Conservation (phyloP, 2,329 filamentous ascomycete genomes). For the Colletotrichum tofieldiae region DNA sequence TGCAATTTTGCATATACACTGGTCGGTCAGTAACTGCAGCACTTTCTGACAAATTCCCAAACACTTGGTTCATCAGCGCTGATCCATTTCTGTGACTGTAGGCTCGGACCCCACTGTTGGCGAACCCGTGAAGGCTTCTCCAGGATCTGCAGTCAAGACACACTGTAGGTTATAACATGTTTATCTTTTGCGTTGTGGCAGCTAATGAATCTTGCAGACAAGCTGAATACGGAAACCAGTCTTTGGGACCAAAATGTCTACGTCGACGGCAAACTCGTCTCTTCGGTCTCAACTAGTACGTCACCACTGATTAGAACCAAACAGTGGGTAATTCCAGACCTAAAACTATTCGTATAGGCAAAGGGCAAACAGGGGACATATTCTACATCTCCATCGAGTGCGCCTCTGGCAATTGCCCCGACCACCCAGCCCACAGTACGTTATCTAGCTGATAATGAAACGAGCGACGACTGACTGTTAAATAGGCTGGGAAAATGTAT, state of each 20-base stretch:
- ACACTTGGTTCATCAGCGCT: no score
- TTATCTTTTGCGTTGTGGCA: background rate
- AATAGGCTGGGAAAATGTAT: constrained; percentile 21
- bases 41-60: no score
- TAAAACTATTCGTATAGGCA: constrained; percentile 4
- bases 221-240: background rate
- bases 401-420: constrained; percentile 20
- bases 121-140: constrained; percentile 12
- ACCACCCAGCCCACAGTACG: constrained; percentile 23
- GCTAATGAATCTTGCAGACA: background rate
- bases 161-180: constrained; percentile 1
- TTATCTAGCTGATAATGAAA: background rate
- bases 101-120: constrained; percentile 9
- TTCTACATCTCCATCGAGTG: constrained; percentile 35
- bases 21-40: constrained; percentile 3
- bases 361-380: constrained; percentile 17
- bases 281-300: constrained; percentile 12
- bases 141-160: constrained; percentile 11
- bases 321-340: accelerated
- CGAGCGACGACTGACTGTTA: background rate
- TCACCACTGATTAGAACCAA: background rate
- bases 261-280: constrained; percentile 16
- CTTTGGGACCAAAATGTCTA: background rate
- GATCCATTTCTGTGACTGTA: background rate
- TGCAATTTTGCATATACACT: constrained; percentile 29